These are phyloP conservation scores for Prunus yedoensis DNA, from an alignment of 331 rosid species.

Conservation along the genomic window DNA sequence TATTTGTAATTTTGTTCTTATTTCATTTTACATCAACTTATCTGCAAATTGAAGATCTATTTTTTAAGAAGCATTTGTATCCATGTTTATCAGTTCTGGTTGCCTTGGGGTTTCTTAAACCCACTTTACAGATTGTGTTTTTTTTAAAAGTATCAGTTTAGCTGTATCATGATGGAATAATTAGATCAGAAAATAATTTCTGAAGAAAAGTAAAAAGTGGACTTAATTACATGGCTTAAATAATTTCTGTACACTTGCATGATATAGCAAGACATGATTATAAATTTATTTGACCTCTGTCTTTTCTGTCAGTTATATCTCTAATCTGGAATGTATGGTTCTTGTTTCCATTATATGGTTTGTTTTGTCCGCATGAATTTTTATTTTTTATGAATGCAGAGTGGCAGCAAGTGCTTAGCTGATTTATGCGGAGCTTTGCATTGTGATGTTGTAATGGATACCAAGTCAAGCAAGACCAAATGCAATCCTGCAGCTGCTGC, in stretches of 20 bases:
- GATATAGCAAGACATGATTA: background rate
- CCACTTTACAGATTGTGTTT: background rate
- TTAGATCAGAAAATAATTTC: background rate
- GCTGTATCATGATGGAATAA: background rate
- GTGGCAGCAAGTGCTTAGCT: constrained; percentile 75
- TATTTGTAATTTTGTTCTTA: background rate
- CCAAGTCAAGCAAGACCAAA: constrained; percentile 59
- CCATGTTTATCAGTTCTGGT: background rate
- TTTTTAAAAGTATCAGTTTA: background rate
- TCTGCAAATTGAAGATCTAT: background rate
- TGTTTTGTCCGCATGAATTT: background rate
- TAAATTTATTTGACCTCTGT: background rate
- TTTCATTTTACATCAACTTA: background rate
- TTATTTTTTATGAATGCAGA: constrained; percentile 47
- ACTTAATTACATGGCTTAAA: background rate
- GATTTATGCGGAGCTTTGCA: constrained; percentile 90
- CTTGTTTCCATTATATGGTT: background rate
- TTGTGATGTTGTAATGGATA: constrained; percentile 58
- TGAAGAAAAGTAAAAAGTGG: background rate
- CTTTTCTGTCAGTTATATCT: background rate
- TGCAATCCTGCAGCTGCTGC: constrained; percentile 80
- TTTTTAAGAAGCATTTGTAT: background rate
- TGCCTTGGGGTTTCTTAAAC: background rate
- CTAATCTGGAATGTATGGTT: background rate
- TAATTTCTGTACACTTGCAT: background rate